Evolutionary conservation across 345 rosid genomes (phyloP), one percentile per base, ranked within the genome.

Genomic region (Nasturtium officinale): DNA sequence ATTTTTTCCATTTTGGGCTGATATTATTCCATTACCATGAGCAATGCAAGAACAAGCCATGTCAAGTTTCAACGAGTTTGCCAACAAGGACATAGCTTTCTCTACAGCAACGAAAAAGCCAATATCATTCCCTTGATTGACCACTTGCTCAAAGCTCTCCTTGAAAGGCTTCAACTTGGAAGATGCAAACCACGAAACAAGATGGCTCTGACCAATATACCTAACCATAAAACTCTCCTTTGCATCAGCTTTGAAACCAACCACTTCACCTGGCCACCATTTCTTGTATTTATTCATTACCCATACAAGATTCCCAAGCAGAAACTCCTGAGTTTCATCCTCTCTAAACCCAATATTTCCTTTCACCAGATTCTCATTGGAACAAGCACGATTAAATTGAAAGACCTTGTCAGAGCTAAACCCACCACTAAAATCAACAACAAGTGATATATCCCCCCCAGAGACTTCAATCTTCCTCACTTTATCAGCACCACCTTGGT

Each of bases 231-330:
- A 66, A 75, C 78, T 83, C 81, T 61, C 38, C 5, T 78, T 60
- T 26, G 68, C 59, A 75, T 43, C 54, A 66, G 82, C 63, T 77
- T 68, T 55, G 58, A 70, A 54, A 85, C 81, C 82, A 32, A 74
- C 68, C 37, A 91, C 74, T 85, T 85, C 89, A 62, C 96, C 97
- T 1, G 96, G 96, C 97, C 98, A 90, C 97, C 98, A 94, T 47
- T 80, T 83, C 43, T 78, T 78, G 69, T 72, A 82, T 70, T 84
- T 88, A 21, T 81, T 82, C 79, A 81, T 87, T 56, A 82, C 81
- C 97, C 96, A 94, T 7, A 94, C 97, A 57, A 89, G 72, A 81
- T 90, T 92, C 26, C 96, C 96, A 15, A 79, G 85, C 43, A 58
- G 38, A 69, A 85, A 80, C 74, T 70, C 76, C 68, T 56, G 16